Evolutionary conservation across 1,139 yeast species (phyloP).

Genomic region (Ogataea hybrid): DNA sequence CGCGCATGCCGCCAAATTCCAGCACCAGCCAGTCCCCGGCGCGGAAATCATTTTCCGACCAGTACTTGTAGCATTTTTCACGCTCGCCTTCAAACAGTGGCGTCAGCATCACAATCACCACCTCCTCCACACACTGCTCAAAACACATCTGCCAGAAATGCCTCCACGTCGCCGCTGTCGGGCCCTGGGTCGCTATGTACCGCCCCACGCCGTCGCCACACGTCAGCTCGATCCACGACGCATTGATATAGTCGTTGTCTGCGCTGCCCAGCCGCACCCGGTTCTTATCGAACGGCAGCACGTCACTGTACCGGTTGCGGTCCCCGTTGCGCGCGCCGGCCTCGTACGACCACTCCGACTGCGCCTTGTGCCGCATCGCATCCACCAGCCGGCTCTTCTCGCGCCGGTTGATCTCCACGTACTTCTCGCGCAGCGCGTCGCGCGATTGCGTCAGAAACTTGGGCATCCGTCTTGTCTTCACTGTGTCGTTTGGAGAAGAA

Average conservation of each 20-base stretch:
- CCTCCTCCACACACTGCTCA: slow-evolving; percentile 36
- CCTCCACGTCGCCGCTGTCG: slow-evolving; percentile 54
- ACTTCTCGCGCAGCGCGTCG: slow-evolving; percentile 19
- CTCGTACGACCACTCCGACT: slow-evolving; percentile 17
- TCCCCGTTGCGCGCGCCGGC: slow-evolving; percentile 11
- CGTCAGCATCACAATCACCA: slow-evolving; percentile 84
- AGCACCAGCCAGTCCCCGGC: slow-evolving; percentile 11
- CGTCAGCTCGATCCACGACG: slow-evolving; percentile 38
- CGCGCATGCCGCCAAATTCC: slow-evolving; percentile 14
- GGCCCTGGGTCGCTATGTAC: slow-evolving; percentile 73
- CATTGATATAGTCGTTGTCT: slow-evolving; percentile 42
- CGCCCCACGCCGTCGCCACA: slow-evolving; percentile 18
- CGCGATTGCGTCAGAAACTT: slow-evolving; percentile 20
- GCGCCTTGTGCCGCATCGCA: slow-evolving; percentile 14
- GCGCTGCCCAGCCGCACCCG: slow-evolving; percentile 44
- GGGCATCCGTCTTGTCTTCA: slow-evolving; percentile 11
- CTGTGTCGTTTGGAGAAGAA: slow-evolving; percentile 2
- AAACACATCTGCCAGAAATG: slow-evolving; percentile 90
- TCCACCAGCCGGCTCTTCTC: slow-evolving; percentile 19
- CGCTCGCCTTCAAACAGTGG: slow-evolving; percentile 60
- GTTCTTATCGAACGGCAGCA: slow-evolving; percentile 58
- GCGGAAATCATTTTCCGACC: slow-evolving; percentile 47
- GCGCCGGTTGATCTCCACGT: slow-evolving; percentile 11
- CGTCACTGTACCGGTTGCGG: slow-evolving; percentile 51
- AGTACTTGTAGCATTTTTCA: slow-evolving; percentile 72